Evolutionary conservation across 108 stramenopile genomes (phyloP), one percentile per base, ranked within the genome.

Genomic region (Stephanodiscus minutulus): DNA sequence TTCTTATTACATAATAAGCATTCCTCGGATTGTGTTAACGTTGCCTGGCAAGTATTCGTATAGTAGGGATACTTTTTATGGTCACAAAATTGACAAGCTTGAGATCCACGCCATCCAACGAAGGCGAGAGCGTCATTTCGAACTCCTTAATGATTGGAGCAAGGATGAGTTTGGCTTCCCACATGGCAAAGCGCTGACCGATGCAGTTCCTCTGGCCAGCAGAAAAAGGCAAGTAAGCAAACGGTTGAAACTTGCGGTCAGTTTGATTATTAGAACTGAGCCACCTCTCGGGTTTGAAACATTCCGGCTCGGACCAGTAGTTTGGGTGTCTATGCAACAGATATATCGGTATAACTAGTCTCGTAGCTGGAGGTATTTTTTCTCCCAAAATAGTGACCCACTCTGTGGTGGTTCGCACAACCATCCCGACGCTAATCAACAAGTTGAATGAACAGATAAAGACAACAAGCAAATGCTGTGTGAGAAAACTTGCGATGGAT

Each of bases 201-300:
- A 86, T 83, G 60, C 89, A 90, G 41, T 76, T 86, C 13, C 87
- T 72, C 3, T 58, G 64, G 35, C 89, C 89, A 46, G 69, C 75
- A n/a, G 82, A 83, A 65, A 90, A 90, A 24, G 89, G 86, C 25
- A 90, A 68, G 57, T 75, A 90, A 0, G 86, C 81, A 67, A 79
- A 85, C 25, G 39, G 82, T 28, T 76, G 70, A 60, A 65, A 63
- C 21, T 72, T 71, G 20, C 11, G 50, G 37, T 56, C 70, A 24
- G 48, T 61, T 60, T 72, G 65, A n/a, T n/a, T n/a, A 46, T 54
- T 25, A 28, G 80, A 43, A 41, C 73, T 64, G 13, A 78, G 36
- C 89, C 89, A 90, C 54, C 89, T 77, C 55, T 87, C 83, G 1
- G 89, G 89, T 72, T 59, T 61, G 70, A 90, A 90, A 22, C 58